Conservation (phyloP, 2,329 filamentous ascomycete genomes). For the Colletotrichum tofieldiae region DNA sequence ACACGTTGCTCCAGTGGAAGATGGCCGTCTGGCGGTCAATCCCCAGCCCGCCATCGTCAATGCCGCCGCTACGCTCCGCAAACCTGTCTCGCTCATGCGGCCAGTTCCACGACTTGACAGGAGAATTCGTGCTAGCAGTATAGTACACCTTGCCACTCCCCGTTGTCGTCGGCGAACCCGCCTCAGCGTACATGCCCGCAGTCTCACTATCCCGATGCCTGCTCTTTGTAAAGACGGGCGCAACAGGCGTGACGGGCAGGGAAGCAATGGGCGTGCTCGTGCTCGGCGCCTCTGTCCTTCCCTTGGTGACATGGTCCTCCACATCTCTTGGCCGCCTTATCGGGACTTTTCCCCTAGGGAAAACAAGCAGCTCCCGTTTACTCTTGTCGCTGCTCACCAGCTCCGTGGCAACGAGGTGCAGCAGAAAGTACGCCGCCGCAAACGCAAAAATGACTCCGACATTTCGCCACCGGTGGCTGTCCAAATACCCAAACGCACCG, state of each 20-base stretch:
- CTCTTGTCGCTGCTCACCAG: constrained; percentile 28
- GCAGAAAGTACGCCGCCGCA: constrained; percentile 4
- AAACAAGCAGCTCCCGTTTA: constrained; percentile 38
- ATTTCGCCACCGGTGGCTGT: constrained; percentile 31
- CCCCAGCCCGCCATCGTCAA: constrained; percentile 43
- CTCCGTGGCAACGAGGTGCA: constrained; percentile 36
- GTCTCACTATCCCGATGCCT: constrained; percentile 1
- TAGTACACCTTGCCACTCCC: not conserved
- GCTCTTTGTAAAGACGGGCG: constrained; percentile 1
- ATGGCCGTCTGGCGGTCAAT: constrained; percentile 70
- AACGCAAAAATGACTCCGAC: constrained; percentile 37
- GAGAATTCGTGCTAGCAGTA: not conserved
- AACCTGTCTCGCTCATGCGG: not conserved
- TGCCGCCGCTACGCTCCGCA: not conserved
- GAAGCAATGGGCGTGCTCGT: constrained; percentile 17
- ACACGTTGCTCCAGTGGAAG: constrained; percentile 81
- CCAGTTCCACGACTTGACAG: not conserved
- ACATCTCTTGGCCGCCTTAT: constrained; percentile 6
- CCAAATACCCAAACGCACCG: constrained; percentile 25
- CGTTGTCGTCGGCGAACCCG: constrained; percentile 10
- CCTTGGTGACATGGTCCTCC: constrained; percentile 28
- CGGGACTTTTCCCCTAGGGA: constrained; percentile 27
- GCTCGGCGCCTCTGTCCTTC: constrained; percentile 21
- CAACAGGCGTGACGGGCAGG: not conserved
- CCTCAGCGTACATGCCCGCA: constrained; percentile 12